A percentile compares a stretch with the other conserved stretches of the same genome.
These are phyloP conservation scores for Dactylellina leptospora DNA, from an alignment of 2,329 filamentous ascomycete species.

Conservation along the genomic window DNA sequence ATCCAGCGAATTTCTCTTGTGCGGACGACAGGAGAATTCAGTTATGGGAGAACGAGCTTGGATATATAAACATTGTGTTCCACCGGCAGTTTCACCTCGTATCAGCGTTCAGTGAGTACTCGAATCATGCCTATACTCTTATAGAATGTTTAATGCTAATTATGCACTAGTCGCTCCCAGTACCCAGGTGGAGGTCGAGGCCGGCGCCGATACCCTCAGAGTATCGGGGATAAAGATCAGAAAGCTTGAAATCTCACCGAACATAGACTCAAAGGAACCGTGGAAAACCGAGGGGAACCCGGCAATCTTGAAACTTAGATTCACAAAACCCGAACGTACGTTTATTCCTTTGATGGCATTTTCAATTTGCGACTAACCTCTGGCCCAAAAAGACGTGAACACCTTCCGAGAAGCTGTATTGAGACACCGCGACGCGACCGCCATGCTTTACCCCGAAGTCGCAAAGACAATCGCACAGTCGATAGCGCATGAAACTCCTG, in stretches of 20 bases:
- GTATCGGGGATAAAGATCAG: slow-evolving; percentile 47
- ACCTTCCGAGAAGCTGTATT: slow-evolving; percentile 48
- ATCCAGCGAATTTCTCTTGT: slow-evolving; percentile 42
- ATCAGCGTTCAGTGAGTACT: slow-evolving; percentile 39
- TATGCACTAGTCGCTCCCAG: slow-evolving; percentile 26
- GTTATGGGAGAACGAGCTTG: slow-evolving; percentile 50
- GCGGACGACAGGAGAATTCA: slow-evolving; percentile 39
- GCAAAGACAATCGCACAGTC: slow-evolving; percentile 35
- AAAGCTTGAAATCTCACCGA: slow-evolving; percentile 44
- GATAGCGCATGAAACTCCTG: slow-evolving; percentile 27
- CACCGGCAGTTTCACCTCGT: slow-evolving; percentile 50
- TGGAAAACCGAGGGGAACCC: slow-evolving; percentile 37
- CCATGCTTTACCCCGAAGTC: slow-evolving; percentile 48
- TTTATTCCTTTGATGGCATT: neutral
- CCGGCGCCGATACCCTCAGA: slow-evolving; percentile 22
- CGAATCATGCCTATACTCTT: neutral
- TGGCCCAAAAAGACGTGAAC: slow-evolving; percentile 21
- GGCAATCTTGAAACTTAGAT: slow-evolving; percentile 39
- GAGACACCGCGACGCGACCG: slow-evolving; percentile 47
- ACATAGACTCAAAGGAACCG: slow-evolving; percentile 38
- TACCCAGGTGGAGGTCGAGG: slow-evolving; percentile 43
- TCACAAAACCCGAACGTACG: slow-evolving; percentile 33
- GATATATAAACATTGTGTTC: slow-evolving; percentile 50
- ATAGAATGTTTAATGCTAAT: slow-evolving; percentile 6
- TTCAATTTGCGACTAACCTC: slow-evolving; percentile 17